Evolutionary conservation across 306 rosid species (phyloP).

Genomic region (Inga oerstediana): DNA sequence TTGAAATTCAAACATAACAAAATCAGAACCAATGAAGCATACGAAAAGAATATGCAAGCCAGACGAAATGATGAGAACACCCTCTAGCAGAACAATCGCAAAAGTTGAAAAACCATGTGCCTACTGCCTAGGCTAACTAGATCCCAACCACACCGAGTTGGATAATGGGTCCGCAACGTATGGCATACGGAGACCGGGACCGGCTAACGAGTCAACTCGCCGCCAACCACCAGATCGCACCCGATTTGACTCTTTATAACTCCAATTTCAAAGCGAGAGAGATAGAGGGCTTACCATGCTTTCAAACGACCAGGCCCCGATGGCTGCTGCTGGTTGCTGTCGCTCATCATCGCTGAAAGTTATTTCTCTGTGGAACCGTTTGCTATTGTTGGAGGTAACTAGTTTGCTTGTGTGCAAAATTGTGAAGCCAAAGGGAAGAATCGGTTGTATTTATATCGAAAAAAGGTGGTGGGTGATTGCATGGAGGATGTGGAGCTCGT

Average conservation of each 20-base stretch:
- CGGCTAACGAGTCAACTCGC: conserved; percentile 28
- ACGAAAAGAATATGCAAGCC: not conserved
- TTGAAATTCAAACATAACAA: conserved; percentile 9
- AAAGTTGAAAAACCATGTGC: not conserved
- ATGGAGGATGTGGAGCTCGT: not conserved
- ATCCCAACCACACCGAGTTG: not conserved
- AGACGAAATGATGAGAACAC: not conserved
- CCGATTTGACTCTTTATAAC: conserved; percentile 43
- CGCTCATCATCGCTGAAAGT: conserved; percentile 53
- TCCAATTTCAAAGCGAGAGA: not conserved
- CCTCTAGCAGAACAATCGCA: no score
- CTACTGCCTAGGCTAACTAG: not conserved
- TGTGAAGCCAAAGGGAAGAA: not conserved
- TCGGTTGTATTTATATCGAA: not conserved
- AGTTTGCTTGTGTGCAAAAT: not conserved
- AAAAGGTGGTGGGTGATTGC: not conserved
- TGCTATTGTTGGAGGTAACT: not conserved
- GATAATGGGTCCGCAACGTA: conserved; percentile 2
- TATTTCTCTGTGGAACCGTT: not conserved
- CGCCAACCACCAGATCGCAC: conserved; percentile 12
- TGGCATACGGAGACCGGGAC: not conserved
- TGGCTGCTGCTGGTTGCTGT: conserved; percentile 78
- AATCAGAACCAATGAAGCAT: not conserved
- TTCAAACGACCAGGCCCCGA: conserved; percentile 53
- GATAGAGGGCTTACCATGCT: conserved; percentile 66